A percentile compares a stretch with the other conserved stretches of the same genome.
Conservation (phyloP, 2,329 filamentous ascomycete species). For the Colletotrichum spinosum region DNA sequence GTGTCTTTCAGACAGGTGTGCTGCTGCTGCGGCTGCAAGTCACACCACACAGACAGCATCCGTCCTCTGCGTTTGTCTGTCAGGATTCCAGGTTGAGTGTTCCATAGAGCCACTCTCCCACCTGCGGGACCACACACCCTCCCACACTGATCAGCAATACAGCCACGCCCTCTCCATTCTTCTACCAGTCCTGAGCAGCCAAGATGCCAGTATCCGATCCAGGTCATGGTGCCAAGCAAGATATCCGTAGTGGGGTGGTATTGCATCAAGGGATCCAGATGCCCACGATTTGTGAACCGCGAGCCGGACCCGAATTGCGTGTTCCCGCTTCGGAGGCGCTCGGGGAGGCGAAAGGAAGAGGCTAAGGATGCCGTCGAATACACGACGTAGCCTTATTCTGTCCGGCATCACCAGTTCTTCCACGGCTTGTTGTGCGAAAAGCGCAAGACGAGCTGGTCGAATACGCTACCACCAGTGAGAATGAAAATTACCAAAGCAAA, state of each 20-base stretch:
- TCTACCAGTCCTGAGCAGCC: neutral
- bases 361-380: neutral
- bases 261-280: slow-evolving; percentile 27
- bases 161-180: slow-evolving; percentile 13
- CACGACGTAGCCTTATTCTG: slow-evolving; percentile 19
- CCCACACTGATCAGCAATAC: slow-evolving; percentile 16
- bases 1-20: neutral
- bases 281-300: slow-evolving; percentile 9
- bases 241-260: slow-evolving; percentile 32
- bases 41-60: slow-evolving; percentile 14
- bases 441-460: neutral
- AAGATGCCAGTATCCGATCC: slow-evolving; percentile 22
- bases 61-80: neutral
- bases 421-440: slow-evolving; percentile 2
- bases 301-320: slow-evolving; percentile 28
- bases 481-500: slow-evolving; percentile 9
- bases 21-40: slow-evolving; percentile 22
- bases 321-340: slow-evolving; percentile 24
- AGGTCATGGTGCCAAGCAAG: slow-evolving; percentile 27
- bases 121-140: slow-evolving; percentile 8
- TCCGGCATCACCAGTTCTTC: neutral
- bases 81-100: neutral
- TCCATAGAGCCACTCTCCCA: slow-evolving; percentile 12
- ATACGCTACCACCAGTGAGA: slow-evolving; percentile 18
- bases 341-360: slow-evolving; percentile 19